Evolutionary conservation across 1,139 yeast species (phyloP).

Genomic region (Kodamaea arcana): DNA sequence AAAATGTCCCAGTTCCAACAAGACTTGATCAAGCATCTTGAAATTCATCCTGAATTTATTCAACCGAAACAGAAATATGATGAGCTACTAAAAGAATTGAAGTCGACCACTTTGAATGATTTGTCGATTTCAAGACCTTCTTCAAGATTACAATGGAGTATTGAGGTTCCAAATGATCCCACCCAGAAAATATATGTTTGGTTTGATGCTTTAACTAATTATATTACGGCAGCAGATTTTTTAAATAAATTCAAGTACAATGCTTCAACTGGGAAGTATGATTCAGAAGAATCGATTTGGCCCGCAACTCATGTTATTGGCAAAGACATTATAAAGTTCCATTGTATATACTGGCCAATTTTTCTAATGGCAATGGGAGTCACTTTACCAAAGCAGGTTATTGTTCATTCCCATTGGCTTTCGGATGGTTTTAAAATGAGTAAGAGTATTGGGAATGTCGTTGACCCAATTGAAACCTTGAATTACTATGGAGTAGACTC

Average conservation of each 20-base stretch:
- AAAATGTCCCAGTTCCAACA: conserved; percentile 59
- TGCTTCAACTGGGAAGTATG: conserved; percentile 3
- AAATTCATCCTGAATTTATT: conserved; percentile 53
- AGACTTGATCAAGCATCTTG: conserved; percentile 45
- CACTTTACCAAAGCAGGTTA: conserved; percentile 64
- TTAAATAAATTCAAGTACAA: conserved; percentile 27
- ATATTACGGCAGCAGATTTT: conserved; percentile 71
- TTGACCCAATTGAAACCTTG: conserved; percentile 71
- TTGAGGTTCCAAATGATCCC: conserved; percentile 77
- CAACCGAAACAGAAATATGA: conserved; percentile 57
- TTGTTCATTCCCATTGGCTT: conserved; percentile 95
- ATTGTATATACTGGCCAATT: conserved; percentile 93
- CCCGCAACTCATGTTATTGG: conserved; percentile 84
- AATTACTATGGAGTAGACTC: conserved; percentile 68
- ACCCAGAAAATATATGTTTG: conserved; percentile 87
- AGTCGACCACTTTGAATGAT: conserved; percentile 49
- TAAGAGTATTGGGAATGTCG: conserved; percentile 91
- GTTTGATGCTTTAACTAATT: conserved; percentile 93
- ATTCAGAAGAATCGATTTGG: conserved; percentile 30
- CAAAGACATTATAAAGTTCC: conserved; percentile 85
- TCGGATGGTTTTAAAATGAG: conserved; percentile 91
- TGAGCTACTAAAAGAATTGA: conserved; percentile 58
- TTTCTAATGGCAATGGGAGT: conserved; percentile 79
- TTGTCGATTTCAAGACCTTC: conserved; percentile 83
- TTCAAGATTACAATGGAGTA: conserved; percentile 81